Percentiles rank a stretch among this genome's conserved stretches.
Evolutionary conservation across 2,329 filamentous ascomycete species (phyloP).

Genomic region (Myriosclerotinia scirpicola): DNA sequence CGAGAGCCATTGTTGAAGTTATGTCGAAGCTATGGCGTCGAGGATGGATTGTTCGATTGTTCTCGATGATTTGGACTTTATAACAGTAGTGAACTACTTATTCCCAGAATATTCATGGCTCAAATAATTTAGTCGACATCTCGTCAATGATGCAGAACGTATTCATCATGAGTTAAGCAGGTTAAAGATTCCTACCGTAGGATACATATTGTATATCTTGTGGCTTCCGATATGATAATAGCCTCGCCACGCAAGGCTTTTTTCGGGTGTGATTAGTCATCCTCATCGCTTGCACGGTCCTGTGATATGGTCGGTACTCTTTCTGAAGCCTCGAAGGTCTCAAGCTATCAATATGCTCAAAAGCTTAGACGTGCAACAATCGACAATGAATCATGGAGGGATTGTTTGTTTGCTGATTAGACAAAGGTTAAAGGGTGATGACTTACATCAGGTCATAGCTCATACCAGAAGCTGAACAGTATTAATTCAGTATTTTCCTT

Average conservation of each 20-base stretch:
- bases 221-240: neutral
- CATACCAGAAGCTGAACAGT: no score
- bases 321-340: no score
- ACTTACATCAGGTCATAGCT: no score
- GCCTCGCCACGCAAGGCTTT: slow-evolving; percentile 4
- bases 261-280: no score
- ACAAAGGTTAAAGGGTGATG: no score
- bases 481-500: no score
- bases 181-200: neutral
- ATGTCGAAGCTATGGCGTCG: neutral
- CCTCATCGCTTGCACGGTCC: no score
- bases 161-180: neutral
- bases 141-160: neutral
- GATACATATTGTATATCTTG: neutral
- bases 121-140: neutral
- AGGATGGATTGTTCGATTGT: neutral
- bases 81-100: neutral
- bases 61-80: neutral
- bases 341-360: no score
- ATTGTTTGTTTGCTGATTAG: no score
- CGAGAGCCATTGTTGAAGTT: slow-evolving; percentile 33
- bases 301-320: no score
- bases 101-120: neutral
- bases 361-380: no score
- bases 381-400: no score